Percentiles rank a stretch among this genome's conserved stretches.
Conservation (phyloP, 768 basidiomycete genomes). For the Calocybe cyanea region DNA sequence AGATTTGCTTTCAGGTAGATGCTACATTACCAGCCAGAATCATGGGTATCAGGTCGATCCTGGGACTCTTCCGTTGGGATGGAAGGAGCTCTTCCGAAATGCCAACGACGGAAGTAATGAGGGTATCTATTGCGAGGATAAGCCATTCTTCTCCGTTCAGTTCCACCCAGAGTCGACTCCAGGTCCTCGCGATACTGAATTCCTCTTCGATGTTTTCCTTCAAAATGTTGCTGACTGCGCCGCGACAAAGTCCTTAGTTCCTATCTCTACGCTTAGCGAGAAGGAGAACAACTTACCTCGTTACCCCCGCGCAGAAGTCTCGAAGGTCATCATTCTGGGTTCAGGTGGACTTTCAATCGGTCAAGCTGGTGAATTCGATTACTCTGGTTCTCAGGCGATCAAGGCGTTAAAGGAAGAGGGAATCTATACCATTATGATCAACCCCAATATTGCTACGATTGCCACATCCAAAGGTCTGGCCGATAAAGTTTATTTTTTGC, state of each 20-base stretch:
- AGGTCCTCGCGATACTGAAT: slow-evolving; percentile 97
- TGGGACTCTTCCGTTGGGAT: slow-evolving; percentile 69
- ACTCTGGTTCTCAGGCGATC: slow-evolving; percentile 98
- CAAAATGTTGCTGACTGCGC: slow-evolving; percentile 78
- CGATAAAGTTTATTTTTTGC: slow-evolving; percentile 99
- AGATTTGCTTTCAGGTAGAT: slow-evolving; percentile 87
- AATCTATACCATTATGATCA: slow-evolving; percentile 97
- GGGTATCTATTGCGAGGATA: slow-evolving; percentile 89
- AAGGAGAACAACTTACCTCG: slow-evolving; percentile 76
- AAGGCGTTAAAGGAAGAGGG: slow-evolving; percentile 99
- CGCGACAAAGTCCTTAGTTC: slow-evolving; percentile 46
- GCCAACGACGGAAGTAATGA: slow-evolving; percentile 98
- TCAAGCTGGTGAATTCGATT: slow-evolving; percentile 99
- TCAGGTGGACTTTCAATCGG: slow-evolving; percentile 98
- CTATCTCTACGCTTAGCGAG: slow-evolving; percentile 74
- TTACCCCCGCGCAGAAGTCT: slow-evolving; percentile 70
- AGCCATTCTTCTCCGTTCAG: slow-evolving; percentile 98
- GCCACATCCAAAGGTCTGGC: slow-evolving; percentile 96
- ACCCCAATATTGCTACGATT: slow-evolving; percentile 99
- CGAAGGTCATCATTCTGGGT: slow-evolving; percentile 94
- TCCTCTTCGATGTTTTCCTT: slow-evolving; percentile 97
- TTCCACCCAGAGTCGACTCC: slow-evolving; percentile 98
- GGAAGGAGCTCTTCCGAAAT: slow-evolving; percentile 94
- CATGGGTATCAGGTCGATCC: slow-evolving; percentile 96
- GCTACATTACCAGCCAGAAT: slow-evolving; percentile 99